Evolutionary conservation across 2,329 filamentous ascomycete species (phyloP), one percentile per base, ranked within the genome.

Genomic region (Alternaria gansuensis): DNA sequence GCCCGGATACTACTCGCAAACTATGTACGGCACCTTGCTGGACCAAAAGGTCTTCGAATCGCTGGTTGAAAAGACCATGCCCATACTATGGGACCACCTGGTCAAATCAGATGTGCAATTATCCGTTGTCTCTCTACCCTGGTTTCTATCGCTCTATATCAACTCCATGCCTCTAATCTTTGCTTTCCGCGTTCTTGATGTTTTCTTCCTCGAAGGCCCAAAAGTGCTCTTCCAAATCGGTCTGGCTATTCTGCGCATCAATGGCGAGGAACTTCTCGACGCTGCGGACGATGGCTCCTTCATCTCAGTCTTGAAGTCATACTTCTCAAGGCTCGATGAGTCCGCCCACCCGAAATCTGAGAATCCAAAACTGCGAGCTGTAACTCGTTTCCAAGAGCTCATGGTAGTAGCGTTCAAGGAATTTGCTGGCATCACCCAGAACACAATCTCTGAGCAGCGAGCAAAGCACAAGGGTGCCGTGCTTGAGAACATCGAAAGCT

Each of bases 331-430:
- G 37, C 83, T 99, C 8, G 94, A 98, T 74, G 94, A 98, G 79
- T 97, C 93, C 3, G 95, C 95, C 2, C 94, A 99, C 73, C 95
- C 95, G 2, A 93, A 90, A 72, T 97, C 93, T 0, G 93, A 97
- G 75, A 99, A 98, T 64, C 89, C 93, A 3, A 99, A 98, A 79
- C 82, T 98, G 51, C 87, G 94, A 52, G 92, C 93, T 0, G 95
- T 99, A 53, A 99, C 96, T 5, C 87, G 92, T 45, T 99, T 99
- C 75, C 95, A 99, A 72, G 95, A 98, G 77, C 86, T 99, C 57
- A 98, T 99, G 93, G 95, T 99, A 3, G 95, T 98, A 21, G 95
- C 95, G 0, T 99, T 99, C 81, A 98, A 97, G 69, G 95, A 99
- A 74, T 99, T 99, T 74, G 90, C 94, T 0, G 92, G 89, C 39